Base-by-base conservation (phyloP, 169 alveolate species). In the Cryptosporidium meleagridis region DNA sequence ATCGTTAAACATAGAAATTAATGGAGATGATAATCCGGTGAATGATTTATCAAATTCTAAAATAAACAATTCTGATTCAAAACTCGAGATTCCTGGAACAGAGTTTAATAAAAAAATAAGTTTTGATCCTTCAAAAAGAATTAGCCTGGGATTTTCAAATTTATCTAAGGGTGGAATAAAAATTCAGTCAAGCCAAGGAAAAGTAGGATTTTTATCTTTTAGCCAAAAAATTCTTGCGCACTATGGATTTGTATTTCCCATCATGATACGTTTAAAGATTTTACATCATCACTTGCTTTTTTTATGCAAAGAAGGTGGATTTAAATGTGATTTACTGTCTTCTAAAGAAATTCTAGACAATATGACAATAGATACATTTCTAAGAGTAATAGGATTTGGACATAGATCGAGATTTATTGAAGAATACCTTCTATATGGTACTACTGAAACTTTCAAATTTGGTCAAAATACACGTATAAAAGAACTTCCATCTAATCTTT, bases 211-310 rank as follows among this genome's bases (percentile, higher is more conserved):
- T 80, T 29, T 62, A 14, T 41, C 72, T 39, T 80, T 80, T 44
- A 80, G 67, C 21, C 89, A 80, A 80, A 80, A 80, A 67, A 80
- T 80, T 29, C 75, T 80, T 23, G 89, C 89, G 12, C 89, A 80
- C 21, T 80, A 80, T 65, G 89, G 89, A 33, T 80, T 80, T 80
- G 75, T 80, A 41, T 80, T 80, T 33, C 75, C 89, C 3, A 18
- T 80, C 1, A 80, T 80, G 89, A 80, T 80, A 62, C 72, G 89
- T 31, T 37, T 80, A 45, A 80, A 80, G 53, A 35, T 80, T 41
- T 51, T 80, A 26, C 89, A 80, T 61, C n/a, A 62, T 16, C 70
- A 80, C 16, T 26, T 80, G 3, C 31, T 80, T 12, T 45, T 23
- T 26, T 45, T 16, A 39, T 37, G 16, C 26, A 1, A 6, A 8